A percentile compares a stretch with the other conserved stretches of the same genome.
These are phyloP conservation scores for Teratosphaeria gauchensis DNA, from an alignment of 2,329 filamentous ascomycete genomes.

Conservation along the genomic window DNA sequence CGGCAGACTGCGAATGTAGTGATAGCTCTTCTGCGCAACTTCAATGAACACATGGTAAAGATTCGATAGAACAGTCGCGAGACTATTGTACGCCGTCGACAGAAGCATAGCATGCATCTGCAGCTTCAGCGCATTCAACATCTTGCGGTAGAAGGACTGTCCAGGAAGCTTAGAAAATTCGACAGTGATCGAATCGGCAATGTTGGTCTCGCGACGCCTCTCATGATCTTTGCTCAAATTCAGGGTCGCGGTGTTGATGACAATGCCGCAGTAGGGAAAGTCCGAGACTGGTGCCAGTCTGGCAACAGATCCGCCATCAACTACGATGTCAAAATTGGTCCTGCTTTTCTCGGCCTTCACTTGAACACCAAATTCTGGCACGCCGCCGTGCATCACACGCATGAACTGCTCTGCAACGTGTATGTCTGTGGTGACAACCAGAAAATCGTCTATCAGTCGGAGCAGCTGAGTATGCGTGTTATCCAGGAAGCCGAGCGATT, in stretches of 20 bases:
- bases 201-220: conserved; percentile 38
- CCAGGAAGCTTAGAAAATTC: conserved; percentile 65
- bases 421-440: conserved; percentile 68
- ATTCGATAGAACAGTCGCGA: conserved; percentile 60
- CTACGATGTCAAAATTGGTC: conserved; percentile 64
- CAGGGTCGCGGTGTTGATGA: conserved; percentile 65
- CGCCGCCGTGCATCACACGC: conserved; percentile 66
- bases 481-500: conserved; percentile 58
- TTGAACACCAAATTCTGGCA: conserved; percentile 68
- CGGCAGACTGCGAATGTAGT: conserved; percentile 52
- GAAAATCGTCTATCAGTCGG: conserved; percentile 83
- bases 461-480: conserved; percentile 53
- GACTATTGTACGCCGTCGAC: conserved; percentile 68
- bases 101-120: conserved; percentile 78
- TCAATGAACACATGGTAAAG: conserved; percentile 66
- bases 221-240: conserved; percentile 62
- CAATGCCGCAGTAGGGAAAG: conserved; percentile 87
- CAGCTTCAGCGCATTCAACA: conserved; percentile 67
- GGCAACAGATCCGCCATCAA: conserved; percentile 46
- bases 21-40: conserved; percentile 63
- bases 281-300: conserved; percentile 30
- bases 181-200: conserved; percentile 68
- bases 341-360: conserved; percentile 73
- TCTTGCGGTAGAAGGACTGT: conserved; percentile 68
- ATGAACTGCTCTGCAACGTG: conserved; percentile 63